Base-by-base conservation (phyloP, 2,329 filamentous ascomycete species). In the Fusarium sulawesiense region DNA sequence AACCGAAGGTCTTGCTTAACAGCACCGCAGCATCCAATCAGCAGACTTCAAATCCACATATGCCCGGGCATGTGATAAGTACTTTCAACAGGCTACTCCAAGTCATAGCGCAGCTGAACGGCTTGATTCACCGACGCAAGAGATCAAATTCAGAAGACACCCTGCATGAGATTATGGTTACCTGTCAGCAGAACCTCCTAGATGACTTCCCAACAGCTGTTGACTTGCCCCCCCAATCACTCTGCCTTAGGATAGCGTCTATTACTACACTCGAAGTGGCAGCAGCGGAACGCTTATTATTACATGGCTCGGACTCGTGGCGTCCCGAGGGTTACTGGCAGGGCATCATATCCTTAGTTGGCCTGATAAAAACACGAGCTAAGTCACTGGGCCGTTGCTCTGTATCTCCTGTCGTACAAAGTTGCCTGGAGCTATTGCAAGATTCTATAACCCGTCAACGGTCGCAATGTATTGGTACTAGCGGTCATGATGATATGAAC, bases 21-120 rank as follows among this genome's bases (percentile, higher is more conserved):
- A 4, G 14, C 1, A 9, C 4, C 4, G 2, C 4, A 5, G 2
- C 3, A 29, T 3, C 8, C 12, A 27, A 13, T 8, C 54, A 20
- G 2, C 37, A 12, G 4, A 23, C 9, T 1, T 30, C 32, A 13
- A 47, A 29, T 12, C 8, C 32, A 2, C 40, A 62, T 27, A 5
- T 29, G n/a, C 60, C 60, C 7, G 60, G 60, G 9, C 56, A 62
- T 40, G 25, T 61, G 1, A 54, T 62, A 34, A 61, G 60, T 32
- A 54, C 41, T 9, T 62, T 61, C 1, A 62, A 62, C 18, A 7
- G 18, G 11, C 3, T 60, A 0, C 2, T 62, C 4, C 18, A 46
- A 2, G 4, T 16, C 0, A n/a, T 60, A 18, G 20, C 32, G 7
- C 21, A 12, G 7, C 10, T 62, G 0, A 62, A 60, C 10, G 21